Evolutionary conservation across 352 stramenopile genomes (phyloP).

Genomic region (Discostella stelligera): DNA sequence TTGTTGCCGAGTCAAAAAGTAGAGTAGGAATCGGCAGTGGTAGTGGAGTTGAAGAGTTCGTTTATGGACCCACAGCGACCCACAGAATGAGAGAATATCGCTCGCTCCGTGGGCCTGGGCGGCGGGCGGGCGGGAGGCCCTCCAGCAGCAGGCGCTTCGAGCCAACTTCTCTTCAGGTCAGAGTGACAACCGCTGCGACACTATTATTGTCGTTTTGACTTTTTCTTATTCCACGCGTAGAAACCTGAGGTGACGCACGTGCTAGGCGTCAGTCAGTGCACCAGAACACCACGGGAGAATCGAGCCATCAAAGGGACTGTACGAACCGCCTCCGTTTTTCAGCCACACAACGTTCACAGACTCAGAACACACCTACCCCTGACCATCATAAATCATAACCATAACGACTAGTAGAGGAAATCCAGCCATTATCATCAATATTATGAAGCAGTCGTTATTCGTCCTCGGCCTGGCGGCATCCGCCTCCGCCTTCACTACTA

Average conservation of each 20-base stretch:
- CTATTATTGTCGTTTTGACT: not conserved
- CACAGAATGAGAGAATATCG: no score
- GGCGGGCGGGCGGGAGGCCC: no score
- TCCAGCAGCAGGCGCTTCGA: no score
- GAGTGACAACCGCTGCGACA: not conserved
- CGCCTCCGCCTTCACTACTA: slow-evolving; percentile 23
- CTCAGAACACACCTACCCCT: not conserved
- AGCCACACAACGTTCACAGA: not conserved
- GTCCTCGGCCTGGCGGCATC: slow-evolving; percentile 31
- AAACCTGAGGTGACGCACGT: not conserved
- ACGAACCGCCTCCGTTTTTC: not conserved
- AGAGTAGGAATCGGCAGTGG: no score
- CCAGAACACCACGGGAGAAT: not conserved
- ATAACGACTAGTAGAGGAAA: not conserved
- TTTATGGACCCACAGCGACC: no score
- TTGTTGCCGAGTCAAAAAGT: no score
- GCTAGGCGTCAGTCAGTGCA: not conserved
- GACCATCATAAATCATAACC: not conserved
- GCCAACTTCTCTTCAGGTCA: no score
- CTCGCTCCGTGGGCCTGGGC: no score
- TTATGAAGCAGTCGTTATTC: slow-evolving; percentile 48
- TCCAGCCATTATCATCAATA: not conserved
- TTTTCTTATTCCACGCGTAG: not conserved
- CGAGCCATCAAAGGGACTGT: not conserved
- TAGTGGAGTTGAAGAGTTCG: no score